Evolutionary conservation across 2,329 filamentous ascomycete genomes (phyloP).

Genomic region (Fusarium circinatum): DNA sequence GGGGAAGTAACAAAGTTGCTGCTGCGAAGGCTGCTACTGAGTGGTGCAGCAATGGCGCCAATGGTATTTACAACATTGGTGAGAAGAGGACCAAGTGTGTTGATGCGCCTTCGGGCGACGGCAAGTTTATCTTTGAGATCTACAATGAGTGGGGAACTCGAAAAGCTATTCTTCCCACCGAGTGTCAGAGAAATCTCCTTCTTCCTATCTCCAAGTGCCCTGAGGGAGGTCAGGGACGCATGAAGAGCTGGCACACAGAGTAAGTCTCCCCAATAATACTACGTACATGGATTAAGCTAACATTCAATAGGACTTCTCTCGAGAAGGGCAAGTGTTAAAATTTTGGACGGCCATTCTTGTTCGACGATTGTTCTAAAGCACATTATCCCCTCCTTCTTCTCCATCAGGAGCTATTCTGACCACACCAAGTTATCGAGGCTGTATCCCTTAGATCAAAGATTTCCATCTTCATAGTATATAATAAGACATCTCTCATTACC

Average conservation of each 20-base stretch:
- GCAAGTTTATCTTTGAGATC: constrained; percentile 17
- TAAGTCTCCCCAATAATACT: background rate
- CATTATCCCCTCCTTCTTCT: accelerated
- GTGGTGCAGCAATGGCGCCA: constrained; percentile 6
- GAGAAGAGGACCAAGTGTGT: constrained; percentile 12
- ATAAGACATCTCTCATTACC: no score
- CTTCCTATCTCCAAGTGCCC: constrained; percentile 8
- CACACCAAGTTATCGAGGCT: accelerated
- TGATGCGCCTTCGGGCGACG: background rate
- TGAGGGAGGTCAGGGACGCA: background rate
- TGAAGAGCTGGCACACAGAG: constrained; percentile 18
- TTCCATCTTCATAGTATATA: background rate
- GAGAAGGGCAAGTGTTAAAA: constrained; percentile 1
- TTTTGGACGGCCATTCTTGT: accelerated
- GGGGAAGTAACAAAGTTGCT: constrained; percentile 18
- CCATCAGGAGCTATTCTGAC: accelerated
- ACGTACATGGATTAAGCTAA: accelerated
- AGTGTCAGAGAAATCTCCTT: background rate
- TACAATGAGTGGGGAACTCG: constrained; percentile 12
- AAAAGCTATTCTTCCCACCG: background rate
- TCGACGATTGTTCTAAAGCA: no score
- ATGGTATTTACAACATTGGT: background rate
- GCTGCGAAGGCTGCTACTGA: background rate
- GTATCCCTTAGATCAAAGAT: accelerated
- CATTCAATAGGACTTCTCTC: background rate